Percentiles rank a stretch among this genome's conserved stretches.
phyloP scores from a whole-genome alignment of 257 asterid species.

The Cordia subcordata region DNA sequence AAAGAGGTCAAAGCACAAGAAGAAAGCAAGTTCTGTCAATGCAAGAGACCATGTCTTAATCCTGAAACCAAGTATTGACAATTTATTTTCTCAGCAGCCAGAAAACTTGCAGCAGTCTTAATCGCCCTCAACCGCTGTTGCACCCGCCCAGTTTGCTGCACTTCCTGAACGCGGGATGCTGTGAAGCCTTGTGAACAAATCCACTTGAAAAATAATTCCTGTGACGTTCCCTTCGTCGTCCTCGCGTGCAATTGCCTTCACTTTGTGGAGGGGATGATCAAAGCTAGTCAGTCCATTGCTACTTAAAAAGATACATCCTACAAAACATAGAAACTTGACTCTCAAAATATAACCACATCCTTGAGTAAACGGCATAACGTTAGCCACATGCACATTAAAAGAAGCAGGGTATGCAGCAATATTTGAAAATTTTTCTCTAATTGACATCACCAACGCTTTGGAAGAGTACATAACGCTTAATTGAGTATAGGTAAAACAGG shows the following conservation, averaged over 20 bases:
- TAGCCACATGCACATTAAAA: too few relatives aligned
- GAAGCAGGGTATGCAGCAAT: too few relatives aligned
- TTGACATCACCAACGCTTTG: too few relatives aligned
- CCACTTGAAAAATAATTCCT: constrained; percentile 53
- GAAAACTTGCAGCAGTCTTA: too few relatives aligned
- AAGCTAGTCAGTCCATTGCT: constrained; percentile 42
- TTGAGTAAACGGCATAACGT: too few relatives aligned
- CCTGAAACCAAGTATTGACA: too few relatives aligned
- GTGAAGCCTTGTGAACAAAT: constrained; percentile 40
- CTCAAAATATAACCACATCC: too few relatives aligned
- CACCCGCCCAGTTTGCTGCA: constrained; percentile 54
- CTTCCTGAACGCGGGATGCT: constrained; percentile 64
- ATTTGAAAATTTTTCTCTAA: too few relatives aligned
- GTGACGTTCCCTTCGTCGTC: constrained; percentile 38
- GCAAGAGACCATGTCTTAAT: too few relatives aligned
- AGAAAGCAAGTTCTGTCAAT: too few relatives aligned
- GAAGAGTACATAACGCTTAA: neutral
- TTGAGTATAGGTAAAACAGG: neutral
- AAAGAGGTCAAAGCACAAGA: too few relatives aligned
- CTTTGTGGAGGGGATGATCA: constrained; percentile 56
- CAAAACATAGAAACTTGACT: neutral
- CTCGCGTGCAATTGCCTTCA: constrained; percentile 37
- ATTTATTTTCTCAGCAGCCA: too few relatives aligned
- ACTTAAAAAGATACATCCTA: constrained; percentile 62
- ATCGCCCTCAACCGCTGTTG: constrained; percentile 10